Evolutionary conservation across 805 yeast genomes (phyloP).

Genomic region (Saccharomycopsis olivae): DNA sequence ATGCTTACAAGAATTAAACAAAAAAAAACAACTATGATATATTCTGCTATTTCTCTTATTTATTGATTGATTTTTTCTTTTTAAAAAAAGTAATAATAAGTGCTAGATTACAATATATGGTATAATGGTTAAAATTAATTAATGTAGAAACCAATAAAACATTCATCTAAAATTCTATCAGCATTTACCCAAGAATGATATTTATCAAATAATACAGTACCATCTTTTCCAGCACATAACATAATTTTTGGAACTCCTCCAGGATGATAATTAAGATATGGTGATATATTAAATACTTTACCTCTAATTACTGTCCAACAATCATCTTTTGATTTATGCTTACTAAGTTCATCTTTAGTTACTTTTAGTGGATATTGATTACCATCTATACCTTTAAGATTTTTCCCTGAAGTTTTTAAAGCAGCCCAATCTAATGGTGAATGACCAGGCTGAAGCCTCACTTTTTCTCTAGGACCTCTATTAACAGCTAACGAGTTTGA

Average conservation of each 20-base stretch:
- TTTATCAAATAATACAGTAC: conserved; percentile 61
- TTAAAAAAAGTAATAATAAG: too few relatives aligned
- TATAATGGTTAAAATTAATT: background rate
- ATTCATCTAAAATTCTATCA: conserved; percentile 69
- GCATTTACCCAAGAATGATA: conserved; percentile 77
- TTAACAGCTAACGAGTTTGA: background rate
- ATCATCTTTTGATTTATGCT: conserved; percentile 52
- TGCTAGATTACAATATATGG: too few relatives aligned
- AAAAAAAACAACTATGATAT: too few relatives aligned
- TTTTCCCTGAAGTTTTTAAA: conserved; percentile 35
- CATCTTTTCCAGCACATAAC: conserved; percentile 77
- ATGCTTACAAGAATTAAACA: background rate
- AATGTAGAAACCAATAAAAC: conserved; percentile 55
- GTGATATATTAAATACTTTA: conserved; percentile 78
- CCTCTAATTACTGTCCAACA: conserved; percentile 81
- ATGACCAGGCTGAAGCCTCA: conserved; percentile 62
- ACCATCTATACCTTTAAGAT: conserved; percentile 37
- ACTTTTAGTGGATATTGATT: conserved; percentile 48
- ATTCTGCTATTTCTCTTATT: background rate
- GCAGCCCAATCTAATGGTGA: conserved; percentile 85
- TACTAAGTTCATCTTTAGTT: conserved; percentile 43
- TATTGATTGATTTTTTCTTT: too few relatives aligned
- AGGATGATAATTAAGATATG: conserved; percentile 80
- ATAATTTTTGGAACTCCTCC: conserved; percentile 78
- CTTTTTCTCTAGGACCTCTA: conserved; percentile 35